Base-by-base conservation (phyloP, 306 rosid species). In the Gleditsia sinensis region DNA sequence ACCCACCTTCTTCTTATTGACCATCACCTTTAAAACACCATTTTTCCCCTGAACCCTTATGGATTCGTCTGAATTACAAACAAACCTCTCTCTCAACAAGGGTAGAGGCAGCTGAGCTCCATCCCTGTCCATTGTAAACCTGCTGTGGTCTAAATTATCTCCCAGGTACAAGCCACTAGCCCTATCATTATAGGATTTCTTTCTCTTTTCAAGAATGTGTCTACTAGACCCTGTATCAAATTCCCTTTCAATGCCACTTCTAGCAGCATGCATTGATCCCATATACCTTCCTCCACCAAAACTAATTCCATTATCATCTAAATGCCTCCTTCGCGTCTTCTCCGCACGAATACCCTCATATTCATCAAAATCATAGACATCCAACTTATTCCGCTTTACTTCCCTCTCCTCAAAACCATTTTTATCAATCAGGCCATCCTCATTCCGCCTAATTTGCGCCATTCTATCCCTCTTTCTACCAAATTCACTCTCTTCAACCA, bases 1-100 rank as follows among this genome's bases (percentile, higher is more conserved):
- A 62, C 83, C 71, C 59, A 82, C 66, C 82, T 69, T 83, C 79
- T 83, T 90, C 85, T 86, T 89, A 69, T 91, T 89, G 74, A 89
- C 90, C 96, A 86, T 85, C 54, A 91, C 98, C 88, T 89, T 94
- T 77, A 94, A 78, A 76, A 94, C 98, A 49, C 98, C 98, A 86
- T 86, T 94, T 78, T 89, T 89, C 37, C 98, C 98, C 84, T 94
- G 98, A 81, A 91, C 83, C 86, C 97, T 85, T 56, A 94, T 91
- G 75, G 96, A 74, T 67, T 86, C 89, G 32, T 88, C 94, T 1
- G 92, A 71, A 75, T 75, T 84, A 63, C 81, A 78, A 30, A 25
- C 56, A 23, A 89, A 83, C 84, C 86, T 91, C 48, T 86, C 92
- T 82, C 86, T 88, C 71, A 61, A 73, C 42, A 82, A 54, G 24